A percentile compares a stretch with the other conserved stretches of the same genome.
phyloP scores from a whole-genome alignment of 2,329 filamentous ascomycete genomes.

The Aspergillus costaricaensis region DNA sequence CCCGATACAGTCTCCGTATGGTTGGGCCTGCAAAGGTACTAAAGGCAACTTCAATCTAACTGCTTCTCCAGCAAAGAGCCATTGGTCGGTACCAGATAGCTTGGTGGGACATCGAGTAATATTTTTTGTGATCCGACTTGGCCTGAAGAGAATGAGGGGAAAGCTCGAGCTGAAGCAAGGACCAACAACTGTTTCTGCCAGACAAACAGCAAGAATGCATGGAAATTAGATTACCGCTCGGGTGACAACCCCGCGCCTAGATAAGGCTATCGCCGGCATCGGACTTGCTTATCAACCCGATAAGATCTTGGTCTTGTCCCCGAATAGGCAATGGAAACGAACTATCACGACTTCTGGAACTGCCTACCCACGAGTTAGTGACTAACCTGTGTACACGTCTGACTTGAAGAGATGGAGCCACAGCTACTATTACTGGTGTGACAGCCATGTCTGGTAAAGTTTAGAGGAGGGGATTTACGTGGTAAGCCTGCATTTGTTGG shows the following conservation, averaged over 20 bases:
- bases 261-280: constrained; percentile 41
- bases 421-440: no score
- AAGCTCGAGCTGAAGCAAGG: not conserved
- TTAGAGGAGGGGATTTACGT: no score
- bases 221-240: constrained; percentile 9
- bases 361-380: no score
- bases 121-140: not conserved
- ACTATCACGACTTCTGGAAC: not conserved
- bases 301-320: not conserved
- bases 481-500: no score
- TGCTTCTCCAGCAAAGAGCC: not conserved
- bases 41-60: not conserved
- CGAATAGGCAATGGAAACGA: not conserved
- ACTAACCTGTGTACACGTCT: no score
- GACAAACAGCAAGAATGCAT: not conserved
- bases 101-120: not conserved
- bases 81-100: not conserved
- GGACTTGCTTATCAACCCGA: constrained; percentile 21
- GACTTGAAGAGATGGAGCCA: no score
- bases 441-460: no score
- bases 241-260: constrained; percentile 29
- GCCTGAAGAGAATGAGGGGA: not conserved
- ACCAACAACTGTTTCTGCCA: not conserved
- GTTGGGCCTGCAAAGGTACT: not conserved
- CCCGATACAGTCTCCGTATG: not conserved